These are phyloP conservation scores for Cystobasidium onofrii DNA, from an alignment of 768 basidiomycete genomes.

Conservation along the genomic window DNA sequence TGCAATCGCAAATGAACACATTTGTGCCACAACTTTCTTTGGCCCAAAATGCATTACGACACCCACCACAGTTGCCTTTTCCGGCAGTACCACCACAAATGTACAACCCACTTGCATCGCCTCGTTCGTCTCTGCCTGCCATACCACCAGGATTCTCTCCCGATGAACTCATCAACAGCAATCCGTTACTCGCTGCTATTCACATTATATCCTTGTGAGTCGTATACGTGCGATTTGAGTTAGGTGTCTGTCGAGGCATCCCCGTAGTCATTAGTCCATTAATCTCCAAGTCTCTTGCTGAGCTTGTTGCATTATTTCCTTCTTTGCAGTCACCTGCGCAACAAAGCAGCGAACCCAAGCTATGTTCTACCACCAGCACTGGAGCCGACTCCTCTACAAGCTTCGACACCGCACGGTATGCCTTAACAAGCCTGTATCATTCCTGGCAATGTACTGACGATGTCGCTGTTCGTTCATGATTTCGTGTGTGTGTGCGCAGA, in stretches of 20 bases:
- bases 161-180: background rate
- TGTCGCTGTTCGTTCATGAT: too few relatives aligned
- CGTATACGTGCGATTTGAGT: background rate
- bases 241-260: too few relatives aligned
- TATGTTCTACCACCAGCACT: conserved; percentile 20
- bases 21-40: background rate
- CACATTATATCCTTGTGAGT: conserved; percentile 24
- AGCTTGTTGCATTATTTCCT: background rate
- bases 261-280: too few relatives aligned
- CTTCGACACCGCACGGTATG: conserved; percentile 3
- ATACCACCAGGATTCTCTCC: conserved; percentile 12
- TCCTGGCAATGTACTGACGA: background rate
- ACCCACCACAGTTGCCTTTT: background rate
- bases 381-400: conserved; percentile 15
- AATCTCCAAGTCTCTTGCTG: too few relatives aligned
- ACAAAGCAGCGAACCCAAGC: conserved; percentile 14
- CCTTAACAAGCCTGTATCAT: background rate
- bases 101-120: background rate
- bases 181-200: conserved; percentile 4
- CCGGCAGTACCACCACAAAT: background rate
- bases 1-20: background rate
- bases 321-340: conserved; percentile 17
- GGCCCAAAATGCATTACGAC: background rate
- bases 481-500: background rate
- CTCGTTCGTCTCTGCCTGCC: background rate